Evolutionary conservation across 352 stramenopile genomes (phyloP), one percentile per base, ranked within the genome.

Genomic region (Phytophthora rubi): DNA sequence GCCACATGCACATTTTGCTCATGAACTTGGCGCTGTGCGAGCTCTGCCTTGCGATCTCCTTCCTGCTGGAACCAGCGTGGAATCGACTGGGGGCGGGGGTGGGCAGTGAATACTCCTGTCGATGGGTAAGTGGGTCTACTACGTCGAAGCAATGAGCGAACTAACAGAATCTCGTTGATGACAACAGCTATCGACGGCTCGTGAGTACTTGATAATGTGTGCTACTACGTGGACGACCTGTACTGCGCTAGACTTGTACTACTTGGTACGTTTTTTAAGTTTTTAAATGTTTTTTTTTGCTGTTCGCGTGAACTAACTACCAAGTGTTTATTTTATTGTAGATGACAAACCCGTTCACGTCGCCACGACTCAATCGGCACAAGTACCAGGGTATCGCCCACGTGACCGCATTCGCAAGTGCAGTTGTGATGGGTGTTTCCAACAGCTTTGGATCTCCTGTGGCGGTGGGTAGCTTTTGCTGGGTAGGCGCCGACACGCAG

Each of bases 311-410:
- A 30, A 30, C 26, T 30, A 30, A 30, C 26, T 54, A 35, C n/a
- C 65, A 30, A 53, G 13, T 30, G 53, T 23, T 65, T 47, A 53
- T 18, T 66, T 67, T 21, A 42, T 6, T 30, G 26, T 7, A 90
- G 82, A 89, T 93, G 80, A 93, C 85, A 16, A 84, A 93, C 60
- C 86, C 86, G 21, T 93, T 92, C 73, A 93, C 86, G n/a, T 92
- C 86, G 3, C 86, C 86, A 7, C 73, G 84, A 6, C 58, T 87
- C 28, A 93, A 93, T 58, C 82, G 86, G 0, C 69, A 79, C 56
- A 89, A 88, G 52, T 93, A 93, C 67, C 82, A 87, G 16, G 57
- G 82, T 23, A 80, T 89, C 26, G 67, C 75, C 9, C 83, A 92
- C 53, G 30, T 72, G 3, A 59, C 77, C 6, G 83, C 82, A 56